These are phyloP conservation scores for Stephanodiscus minutulus DNA, from an alignment of 108 stramenopile species.

Conservation along the genomic window DNA sequence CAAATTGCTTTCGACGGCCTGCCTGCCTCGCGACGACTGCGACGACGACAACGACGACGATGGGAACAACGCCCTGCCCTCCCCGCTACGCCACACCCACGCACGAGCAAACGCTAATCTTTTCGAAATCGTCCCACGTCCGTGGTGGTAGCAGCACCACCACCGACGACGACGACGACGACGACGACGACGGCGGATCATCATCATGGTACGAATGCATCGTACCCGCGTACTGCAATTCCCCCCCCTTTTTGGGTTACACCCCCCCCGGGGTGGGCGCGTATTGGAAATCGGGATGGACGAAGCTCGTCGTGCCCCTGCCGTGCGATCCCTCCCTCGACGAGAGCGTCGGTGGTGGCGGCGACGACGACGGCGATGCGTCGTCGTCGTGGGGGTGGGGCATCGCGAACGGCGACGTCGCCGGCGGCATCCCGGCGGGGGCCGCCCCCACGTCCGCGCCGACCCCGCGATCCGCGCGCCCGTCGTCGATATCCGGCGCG, in stretches of 20 bases:
- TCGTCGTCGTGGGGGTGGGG: no score
- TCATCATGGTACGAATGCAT: constrained; percentile 45
- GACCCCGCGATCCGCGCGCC: background rate
- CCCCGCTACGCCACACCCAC: constrained; percentile 38
- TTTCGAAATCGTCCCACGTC: constrained; percentile 16
- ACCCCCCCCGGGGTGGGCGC: constrained; percentile 28
- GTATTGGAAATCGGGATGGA: constrained; percentile 20
- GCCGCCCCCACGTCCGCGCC: constrained; percentile 6
- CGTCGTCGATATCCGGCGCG: constrained; percentile 10
- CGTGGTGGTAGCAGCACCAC: no score
- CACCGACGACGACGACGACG: no score
- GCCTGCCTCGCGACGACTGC: no score
- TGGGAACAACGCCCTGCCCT: constrained; percentile 40
- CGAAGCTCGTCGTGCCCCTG: constrained; percentile 14
- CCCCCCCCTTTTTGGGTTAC: constrained; percentile 37
- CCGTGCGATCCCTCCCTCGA: constrained; percentile 30
- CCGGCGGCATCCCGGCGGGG: background rate
- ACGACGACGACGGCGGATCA: no score
- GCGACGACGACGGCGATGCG: background rate
- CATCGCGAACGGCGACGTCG: background rate
- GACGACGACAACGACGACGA: no score
- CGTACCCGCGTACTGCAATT: constrained; percentile 29
- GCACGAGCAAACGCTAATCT: constrained; percentile 15
- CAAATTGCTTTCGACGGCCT: no score
- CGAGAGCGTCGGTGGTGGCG: background rate